Base-by-base conservation (phyloP, 345 rosid genomes). In the Sonneratia alba region DNA sequence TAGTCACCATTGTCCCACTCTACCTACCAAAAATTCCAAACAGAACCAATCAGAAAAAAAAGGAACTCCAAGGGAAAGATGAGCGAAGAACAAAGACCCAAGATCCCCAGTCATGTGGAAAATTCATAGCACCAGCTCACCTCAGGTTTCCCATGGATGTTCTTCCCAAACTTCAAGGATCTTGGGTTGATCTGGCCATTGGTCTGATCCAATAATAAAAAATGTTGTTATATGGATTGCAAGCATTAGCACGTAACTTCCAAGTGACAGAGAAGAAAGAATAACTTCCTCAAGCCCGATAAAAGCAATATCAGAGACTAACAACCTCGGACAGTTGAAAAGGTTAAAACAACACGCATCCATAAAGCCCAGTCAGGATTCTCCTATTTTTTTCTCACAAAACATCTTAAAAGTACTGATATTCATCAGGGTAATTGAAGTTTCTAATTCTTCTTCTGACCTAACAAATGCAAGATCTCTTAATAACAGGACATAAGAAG, bases 101-200 rank as follows among this genome's bases (percentile, higher is more conserved):
- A 51, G 56, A 66, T 40, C 10, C 34, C 56, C 27, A 67, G 51
- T 62, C 49, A 66, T 57, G 43, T 9, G 22, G 7, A 22, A 22
- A 12, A 24, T n/a, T 62, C 66, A 14, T 62, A 63, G 22, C 18
- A 8, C 53, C 65, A 72, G 75, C 82, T 79, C 36, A 95, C 99
- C 97, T 95, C 94, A 72, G 99, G 99, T 77, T 95, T 95, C 77
- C 99, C 99, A 77, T 89, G 83, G 70, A 75, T 71, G 69, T 89
- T 95, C 84, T 83, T 92, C 79, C 77, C 79, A 78, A 95, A 95
- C 82, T 82, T 82, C 83, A 95, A 81, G 72, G 86, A 81, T 45
- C 81, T 72, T 57, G 98, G 94, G 87, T 87, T 72, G 6, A 73
- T 78, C 37, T 66, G 81, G 77, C 74, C 71, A 71, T 85, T 81